phyloP scores from a whole-genome alignment of 139 green algal genomes.

The Microglena sp. region DNA sequence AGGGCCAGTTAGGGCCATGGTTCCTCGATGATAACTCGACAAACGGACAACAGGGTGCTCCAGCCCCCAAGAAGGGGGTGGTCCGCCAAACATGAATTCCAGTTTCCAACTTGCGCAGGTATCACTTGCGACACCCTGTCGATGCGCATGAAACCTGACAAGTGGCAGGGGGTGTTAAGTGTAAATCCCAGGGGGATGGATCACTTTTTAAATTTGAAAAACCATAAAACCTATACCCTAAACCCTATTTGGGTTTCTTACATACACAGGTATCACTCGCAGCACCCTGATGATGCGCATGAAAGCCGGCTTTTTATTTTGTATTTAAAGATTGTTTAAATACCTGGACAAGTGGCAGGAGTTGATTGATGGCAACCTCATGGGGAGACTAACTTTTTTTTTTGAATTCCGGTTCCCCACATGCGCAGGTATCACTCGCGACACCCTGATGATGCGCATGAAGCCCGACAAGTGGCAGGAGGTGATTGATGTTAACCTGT shows the following conservation, averaged over 20 bases:
- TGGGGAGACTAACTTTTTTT: too few species aligned
- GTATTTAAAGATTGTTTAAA: too few species aligned
- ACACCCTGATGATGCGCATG: conserved; percentile 98
- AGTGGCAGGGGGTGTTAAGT: conserved; percentile 95
- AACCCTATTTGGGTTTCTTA: not conserved
- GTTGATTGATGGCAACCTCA: conserved; percentile 98
- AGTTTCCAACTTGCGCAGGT: conserved; percentile 34
- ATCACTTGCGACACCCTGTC: conserved; percentile 94
- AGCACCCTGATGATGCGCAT: conserved; percentile 98
- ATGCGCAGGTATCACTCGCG: conserved; percentile 80
- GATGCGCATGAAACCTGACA: conserved; percentile 97
- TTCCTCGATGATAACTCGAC: too few species aligned
- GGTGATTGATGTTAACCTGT: conserved; percentile 96
- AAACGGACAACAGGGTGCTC: too few species aligned
- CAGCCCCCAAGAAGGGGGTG: too few species aligned
- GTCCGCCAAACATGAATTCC: too few species aligned
- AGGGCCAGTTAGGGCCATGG: too few species aligned
- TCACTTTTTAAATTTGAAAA: too few species aligned
- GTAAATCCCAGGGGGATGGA: too few species aligned
- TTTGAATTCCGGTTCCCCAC: not conserved
- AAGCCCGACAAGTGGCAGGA: conserved; percentile 93
- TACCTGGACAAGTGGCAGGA: conserved; percentile 91
- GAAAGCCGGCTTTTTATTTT: too few species aligned
- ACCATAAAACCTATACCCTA: too few species aligned
- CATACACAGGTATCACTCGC: conserved; percentile 76